Evolutionary conservation across 345 rosid species (phyloP).

Genomic region (Sisymbrium irio): DNA sequence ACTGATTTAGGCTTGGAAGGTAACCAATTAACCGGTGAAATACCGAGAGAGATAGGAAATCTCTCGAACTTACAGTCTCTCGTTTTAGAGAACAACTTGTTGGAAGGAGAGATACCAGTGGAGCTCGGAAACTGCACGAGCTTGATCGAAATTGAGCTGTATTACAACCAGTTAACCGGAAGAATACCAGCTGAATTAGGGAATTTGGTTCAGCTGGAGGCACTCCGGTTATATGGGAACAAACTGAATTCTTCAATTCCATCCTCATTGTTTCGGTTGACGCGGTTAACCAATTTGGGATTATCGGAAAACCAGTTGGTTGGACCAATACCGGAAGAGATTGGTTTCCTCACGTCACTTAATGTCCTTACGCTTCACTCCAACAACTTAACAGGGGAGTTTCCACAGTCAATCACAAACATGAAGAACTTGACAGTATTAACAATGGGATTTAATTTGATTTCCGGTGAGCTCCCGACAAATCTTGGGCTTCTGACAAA

Average conservation of each 20-base stretch:
- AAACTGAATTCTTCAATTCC: conserved; percentile 72
- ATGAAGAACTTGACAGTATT: conserved; percentile 60
- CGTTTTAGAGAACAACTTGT: conserved; percentile 42
- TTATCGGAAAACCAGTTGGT: conserved; percentile 59
- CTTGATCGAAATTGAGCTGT: conserved; percentile 54
- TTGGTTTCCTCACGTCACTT: conserved; percentile 58
- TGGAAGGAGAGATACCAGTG: conserved; percentile 61
- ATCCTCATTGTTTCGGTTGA: conserved; percentile 49
- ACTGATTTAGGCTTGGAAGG: conserved; percentile 52
- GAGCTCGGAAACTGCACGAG: conserved; percentile 57
- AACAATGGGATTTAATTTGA: conserved; percentile 54
- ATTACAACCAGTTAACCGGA: conserved; percentile 54
- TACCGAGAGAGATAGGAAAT: conserved; percentile 71
- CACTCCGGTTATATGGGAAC: conserved; percentile 49
- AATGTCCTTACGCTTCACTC: conserved; percentile 59
- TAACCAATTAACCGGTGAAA: conserved; percentile 56
- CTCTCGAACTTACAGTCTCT: conserved; percentile 50
- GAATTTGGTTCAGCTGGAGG: conserved; percentile 46
- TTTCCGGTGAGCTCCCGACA: conserved; percentile 63
- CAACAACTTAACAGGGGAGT: conserved; percentile 56
- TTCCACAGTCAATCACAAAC: conserved; percentile 63
- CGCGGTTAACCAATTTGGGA: conserved; percentile 54
- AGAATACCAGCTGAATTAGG: conserved; percentile 68
- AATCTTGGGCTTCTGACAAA: conserved; percentile 63
- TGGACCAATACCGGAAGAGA: conserved; percentile 52